Conservation (phyloP, 1,139 yeast species). For the Protomyces arabidopsidicola region DNA sequence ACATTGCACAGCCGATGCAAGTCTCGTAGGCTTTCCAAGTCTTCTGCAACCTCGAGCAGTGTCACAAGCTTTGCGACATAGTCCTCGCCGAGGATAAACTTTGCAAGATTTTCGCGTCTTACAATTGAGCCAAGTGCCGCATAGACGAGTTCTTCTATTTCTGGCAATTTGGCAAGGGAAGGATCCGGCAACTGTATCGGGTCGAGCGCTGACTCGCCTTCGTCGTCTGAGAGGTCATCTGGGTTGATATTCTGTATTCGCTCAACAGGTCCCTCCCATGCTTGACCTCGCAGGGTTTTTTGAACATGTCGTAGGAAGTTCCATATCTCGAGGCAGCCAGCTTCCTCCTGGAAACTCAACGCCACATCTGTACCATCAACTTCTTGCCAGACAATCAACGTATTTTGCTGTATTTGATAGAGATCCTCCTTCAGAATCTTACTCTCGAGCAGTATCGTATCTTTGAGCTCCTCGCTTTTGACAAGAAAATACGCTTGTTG, state of each 20-base stretch:
- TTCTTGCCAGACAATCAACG: constrained; percentile 92
- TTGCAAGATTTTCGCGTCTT: constrained; percentile 52
- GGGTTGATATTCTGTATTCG: neutral
- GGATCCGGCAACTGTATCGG: constrained; percentile 29
- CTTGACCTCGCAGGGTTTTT: constrained; percentile 20
- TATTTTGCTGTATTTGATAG: constrained; percentile 85
- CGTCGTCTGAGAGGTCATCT: constrained; percentile 26
- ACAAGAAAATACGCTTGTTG: constrained; percentile 61
- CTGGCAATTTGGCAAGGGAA: constrained; percentile 24
- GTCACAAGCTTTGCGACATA: constrained; percentile 53
- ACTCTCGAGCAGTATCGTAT: constrained; percentile 59
- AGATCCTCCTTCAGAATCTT: constrained; percentile 68
- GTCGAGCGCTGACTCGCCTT: constrained; percentile 10
- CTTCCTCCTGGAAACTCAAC: constrained; percentile 83
- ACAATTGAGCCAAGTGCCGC: constrained; percentile 57
- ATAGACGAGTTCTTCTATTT: constrained; percentile 45
- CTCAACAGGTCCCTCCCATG: constrained; percentile 17
- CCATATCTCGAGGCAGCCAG: constrained; percentile 80
- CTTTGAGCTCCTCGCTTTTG: constrained; percentile 60
- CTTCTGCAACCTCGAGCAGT: constrained; percentile 56
- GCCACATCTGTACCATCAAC: constrained; percentile 75
- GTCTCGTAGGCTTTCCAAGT: constrained; percentile 47
- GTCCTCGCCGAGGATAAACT: constrained; percentile 48
- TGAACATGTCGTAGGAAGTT: constrained; percentile 28
- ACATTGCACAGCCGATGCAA: constrained; percentile 68